These are phyloP conservation scores for Suhomyces chickasaworum DNA, from an alignment of 1,139 yeast genomes.

Conservation along the genomic window DNA sequence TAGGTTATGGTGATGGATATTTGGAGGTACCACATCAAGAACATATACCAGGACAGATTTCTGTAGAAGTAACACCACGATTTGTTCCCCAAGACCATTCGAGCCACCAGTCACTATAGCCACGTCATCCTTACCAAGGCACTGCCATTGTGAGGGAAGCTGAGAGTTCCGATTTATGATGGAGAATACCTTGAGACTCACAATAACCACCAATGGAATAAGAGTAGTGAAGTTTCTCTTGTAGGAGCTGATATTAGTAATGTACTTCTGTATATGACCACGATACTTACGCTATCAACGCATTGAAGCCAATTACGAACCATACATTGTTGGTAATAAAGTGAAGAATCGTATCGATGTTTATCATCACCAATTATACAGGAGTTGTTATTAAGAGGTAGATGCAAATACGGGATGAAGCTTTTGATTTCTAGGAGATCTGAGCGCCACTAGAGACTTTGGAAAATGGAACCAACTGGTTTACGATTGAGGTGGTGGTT, in stretches of 20 bases:
- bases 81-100: conserved; percentile 56
- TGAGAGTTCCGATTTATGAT: conserved; percentile 3
- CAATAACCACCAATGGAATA: not conserved
- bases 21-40: conserved; percentile 49
- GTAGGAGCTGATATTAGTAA: conserved; percentile 7
- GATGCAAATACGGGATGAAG: too few species aligned
- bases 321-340: not conserved
- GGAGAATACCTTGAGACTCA: not conserved
- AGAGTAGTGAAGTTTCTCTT: not conserved
- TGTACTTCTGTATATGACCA: not conserved
- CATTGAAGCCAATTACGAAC: not conserved
- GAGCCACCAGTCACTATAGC: conserved; percentile 70
- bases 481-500: too few species aligned
- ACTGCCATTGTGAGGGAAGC: conserved; percentile 8
- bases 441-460: too few species aligned
- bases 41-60: conserved; percentile 41
- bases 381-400: not conserved
- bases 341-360: conserved; percentile 1
- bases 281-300: conserved; percentile 4
- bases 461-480: too few species aligned
- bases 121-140: conserved; percentile 24
- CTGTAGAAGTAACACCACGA: conserved; percentile 37
- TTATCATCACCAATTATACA: not conserved
- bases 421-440: too few species aligned
- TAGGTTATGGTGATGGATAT: conserved; percentile 20